A percentile compares a stretch with the other conserved stretches of the same genome.
Evolutionary conservation across 148 eudicot species (phyloP).

Genomic region (Suaeda aralocaspica): DNA sequence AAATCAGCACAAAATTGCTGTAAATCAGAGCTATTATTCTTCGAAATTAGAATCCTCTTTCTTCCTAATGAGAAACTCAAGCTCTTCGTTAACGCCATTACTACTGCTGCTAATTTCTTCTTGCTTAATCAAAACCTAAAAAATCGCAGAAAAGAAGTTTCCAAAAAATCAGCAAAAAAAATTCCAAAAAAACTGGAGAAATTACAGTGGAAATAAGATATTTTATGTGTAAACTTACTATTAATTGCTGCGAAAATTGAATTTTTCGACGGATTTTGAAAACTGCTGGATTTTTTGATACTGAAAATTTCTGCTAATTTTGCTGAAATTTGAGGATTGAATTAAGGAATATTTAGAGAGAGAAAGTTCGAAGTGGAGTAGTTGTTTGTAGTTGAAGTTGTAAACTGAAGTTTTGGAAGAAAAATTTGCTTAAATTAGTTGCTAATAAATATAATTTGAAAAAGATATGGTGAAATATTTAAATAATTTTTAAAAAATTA

Average conservation of each 20-base stretch:
- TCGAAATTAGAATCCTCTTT: slow-evolving; percentile 47
- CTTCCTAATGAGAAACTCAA: slow-evolving; percentile 58
- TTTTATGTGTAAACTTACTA: not conserved
- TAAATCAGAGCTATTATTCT: slow-evolving; percentile 26
- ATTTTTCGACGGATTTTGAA: too few relatives aligned
- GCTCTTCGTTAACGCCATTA: slow-evolving; percentile 45
- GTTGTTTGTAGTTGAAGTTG: slow-evolving; percentile 7
- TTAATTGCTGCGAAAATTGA: not conserved
- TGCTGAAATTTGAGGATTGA: slow-evolving; percentile 7
- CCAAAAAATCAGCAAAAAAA: not conserved
- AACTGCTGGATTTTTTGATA: slow-evolving; percentile 17
- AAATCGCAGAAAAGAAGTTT: not conserved
- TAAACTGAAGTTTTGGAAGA: slow-evolving; percentile 6
- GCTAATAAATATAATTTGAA: not conserved
- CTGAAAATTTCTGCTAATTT: slow-evolving; percentile 15
- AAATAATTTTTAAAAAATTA: not conserved
- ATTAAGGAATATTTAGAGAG: not conserved
- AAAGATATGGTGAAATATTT: not conserved
- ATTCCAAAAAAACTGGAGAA: not conserved
- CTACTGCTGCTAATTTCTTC: not conserved
- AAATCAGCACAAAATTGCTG: slow-evolving; percentile 36
- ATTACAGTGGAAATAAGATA: not conserved
- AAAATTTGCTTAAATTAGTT: slow-evolving; percentile 2
- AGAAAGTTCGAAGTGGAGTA: slow-evolving; percentile 2
- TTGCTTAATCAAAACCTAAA: not conserved